Percentiles rank a stretch among this genome's conserved stretches.
phyloP scores from a whole-genome alignment of 2,329 filamentous ascomycete genomes.

The Botryotinia globosa region DNA sequence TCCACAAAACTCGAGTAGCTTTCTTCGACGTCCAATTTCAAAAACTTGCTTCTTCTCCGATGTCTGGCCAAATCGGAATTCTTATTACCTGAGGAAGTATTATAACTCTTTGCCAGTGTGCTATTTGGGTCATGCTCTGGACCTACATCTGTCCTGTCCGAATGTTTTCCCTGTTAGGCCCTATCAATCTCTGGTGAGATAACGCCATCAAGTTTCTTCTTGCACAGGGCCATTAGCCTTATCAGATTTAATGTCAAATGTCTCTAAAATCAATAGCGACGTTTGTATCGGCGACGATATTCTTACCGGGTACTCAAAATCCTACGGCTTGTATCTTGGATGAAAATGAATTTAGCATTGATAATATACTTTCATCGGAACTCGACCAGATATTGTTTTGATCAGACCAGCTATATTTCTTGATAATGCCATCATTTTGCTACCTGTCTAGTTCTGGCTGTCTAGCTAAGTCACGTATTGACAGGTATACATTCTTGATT shows the following conservation, averaged over 20 bases:
- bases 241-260: too few relatives aligned
- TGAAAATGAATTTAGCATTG: not conserved
- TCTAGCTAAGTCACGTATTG: not conserved
- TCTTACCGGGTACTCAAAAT: not conserved
- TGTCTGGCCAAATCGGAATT: not conserved
- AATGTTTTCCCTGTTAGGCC: not conserved
- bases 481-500: not conserved
- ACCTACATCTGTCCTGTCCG: not conserved
- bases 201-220: not conserved
- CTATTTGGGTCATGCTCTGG: not conserved
- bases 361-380: not conserved
- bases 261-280: not conserved
- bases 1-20: not conserved
- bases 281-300: not conserved
- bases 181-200: not conserved
- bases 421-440: not conserved
- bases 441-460: not conserved
- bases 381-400: not conserved
- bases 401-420: not conserved
- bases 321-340: not conserved
- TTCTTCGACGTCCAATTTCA: not conserved
- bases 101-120: too few relatives aligned
- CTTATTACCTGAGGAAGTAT: not conserved
- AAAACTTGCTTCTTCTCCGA: not conserved
- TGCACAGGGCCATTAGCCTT: not conserved